A percentile compares a stretch with the other conserved stretches of the same genome.
phyloP scores from a whole-genome alignment of 257 asterid species.

The Sherardia arvensis region DNA sequence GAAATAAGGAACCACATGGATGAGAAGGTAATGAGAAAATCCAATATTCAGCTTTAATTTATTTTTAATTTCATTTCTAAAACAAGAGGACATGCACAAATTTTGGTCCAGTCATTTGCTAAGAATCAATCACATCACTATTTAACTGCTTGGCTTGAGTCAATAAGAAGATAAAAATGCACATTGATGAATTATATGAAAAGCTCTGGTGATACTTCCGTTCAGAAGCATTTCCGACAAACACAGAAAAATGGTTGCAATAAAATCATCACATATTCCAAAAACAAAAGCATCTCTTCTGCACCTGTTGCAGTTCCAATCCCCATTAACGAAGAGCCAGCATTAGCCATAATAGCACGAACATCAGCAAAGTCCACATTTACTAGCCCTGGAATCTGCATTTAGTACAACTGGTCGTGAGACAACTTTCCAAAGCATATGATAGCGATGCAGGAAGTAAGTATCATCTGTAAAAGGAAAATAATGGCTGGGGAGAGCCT shows the following conservation, averaged over 20 bases:
- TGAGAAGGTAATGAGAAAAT: neutral
- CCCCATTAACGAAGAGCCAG: slow-evolving; percentile 94
- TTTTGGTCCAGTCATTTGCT: neutral
- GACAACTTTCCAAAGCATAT: neutral
- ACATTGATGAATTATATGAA: neutral
- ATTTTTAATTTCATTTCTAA: neutral
- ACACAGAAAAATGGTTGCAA: neutral
- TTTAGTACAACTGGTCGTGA: slow-evolving; percentile 11
- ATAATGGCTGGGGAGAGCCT: neutral
- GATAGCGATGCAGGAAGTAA: neutral
- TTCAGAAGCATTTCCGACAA: neutral
- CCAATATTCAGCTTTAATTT: neutral
- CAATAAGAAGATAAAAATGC: neutral
- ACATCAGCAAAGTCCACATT: slow-evolving; percentile 99
- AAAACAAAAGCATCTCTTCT: slow-evolving; percentile 13
- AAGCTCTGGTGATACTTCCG: neutral
- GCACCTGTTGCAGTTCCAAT: slow-evolving; percentile 95
- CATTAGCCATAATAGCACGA: slow-evolving; percentile 91
- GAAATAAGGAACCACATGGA: neutral
- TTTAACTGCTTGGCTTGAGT: neutral
- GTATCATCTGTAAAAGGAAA: neutral
- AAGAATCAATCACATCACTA: neutral
- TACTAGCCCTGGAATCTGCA: slow-evolving; percentile 93
- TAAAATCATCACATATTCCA: neutral
- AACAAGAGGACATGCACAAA: neutral